Base-by-base conservation (phyloP, 1,284 basidiomycete genomes). In the Ustilago shanxiensis region DNA sequence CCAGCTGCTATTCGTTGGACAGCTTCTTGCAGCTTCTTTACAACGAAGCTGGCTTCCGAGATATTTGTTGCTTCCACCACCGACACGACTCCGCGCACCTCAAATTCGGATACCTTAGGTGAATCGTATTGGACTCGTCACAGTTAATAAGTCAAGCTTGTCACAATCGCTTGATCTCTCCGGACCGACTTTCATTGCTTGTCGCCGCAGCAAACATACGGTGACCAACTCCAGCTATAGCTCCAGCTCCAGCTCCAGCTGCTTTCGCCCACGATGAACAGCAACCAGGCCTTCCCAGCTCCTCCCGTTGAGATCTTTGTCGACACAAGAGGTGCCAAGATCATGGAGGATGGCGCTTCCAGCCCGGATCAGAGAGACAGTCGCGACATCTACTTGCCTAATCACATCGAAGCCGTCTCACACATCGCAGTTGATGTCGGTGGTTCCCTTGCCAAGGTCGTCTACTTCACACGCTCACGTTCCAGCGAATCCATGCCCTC, bases 391-490 rank as follows among this genome's bases (percentile, higher is more conserved):
- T 86, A 85, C 66, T 67, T 86, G 28, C 84, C 84, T 47, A 86
- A 86, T 56, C 81, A 85, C 52, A 67, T 81, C 59, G 84, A 86
- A 55, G 67, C 75, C 26, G 83, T 86, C n/a, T 84, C 82, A 16
- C 83, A 86, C 28, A 86, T 86, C 41, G 84, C 84, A 39, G 74
- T 86, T 20, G 84, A 86, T 55, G 82, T 99, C 83, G 96, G 97
- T 41, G 96, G 96, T 37, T 98, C 95, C 5, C 89, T 99, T 14
- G 96, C 96, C 71, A 99, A 99, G 87, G 94, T 99, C 64, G 94
- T 98, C 81, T 99, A 98, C 88, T 99, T 99, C 87, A 91, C 93
- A 61, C 92, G 73, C 24, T 70, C 76, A 16, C 70, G 70, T 14
- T 74, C 70, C 24, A 39, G 53, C 37, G 55, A 72, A 16, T 62